Conservation (phyloP, 306 rosid species). For the Argentina anserina region DNA sequence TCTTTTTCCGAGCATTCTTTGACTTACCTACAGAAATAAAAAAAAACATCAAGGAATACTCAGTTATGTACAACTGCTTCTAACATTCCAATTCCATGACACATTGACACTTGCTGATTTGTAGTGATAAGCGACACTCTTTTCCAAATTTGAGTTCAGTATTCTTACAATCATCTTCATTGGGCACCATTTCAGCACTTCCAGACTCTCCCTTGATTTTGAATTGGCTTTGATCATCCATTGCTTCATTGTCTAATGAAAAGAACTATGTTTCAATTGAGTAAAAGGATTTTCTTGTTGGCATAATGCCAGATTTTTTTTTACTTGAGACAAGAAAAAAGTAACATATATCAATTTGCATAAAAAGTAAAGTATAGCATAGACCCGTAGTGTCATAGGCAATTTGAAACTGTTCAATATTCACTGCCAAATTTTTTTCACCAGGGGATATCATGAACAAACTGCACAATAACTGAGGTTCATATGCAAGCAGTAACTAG, state of each 20-base stretch:
- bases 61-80: conserved; percentile 5
- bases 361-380: neutral
- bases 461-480: neutral
- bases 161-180: conserved; percentile 13
- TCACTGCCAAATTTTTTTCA: neutral
- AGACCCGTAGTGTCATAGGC: neutral
- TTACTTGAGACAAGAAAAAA: neutral
- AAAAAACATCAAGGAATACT: conserved; percentile 1
- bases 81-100: conserved; percentile 6
- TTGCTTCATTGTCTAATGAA: conserved; percentile 21
- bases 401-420: neutral
- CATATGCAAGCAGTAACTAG: neutral
- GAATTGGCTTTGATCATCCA: neutral
- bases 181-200: neutral
- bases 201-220: neutral
- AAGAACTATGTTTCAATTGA: neutral
- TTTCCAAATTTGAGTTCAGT: conserved; percentile 20
- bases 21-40: conserved; percentile 51
- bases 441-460: neutral
- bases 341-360: neutral
- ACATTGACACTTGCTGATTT: neutral
- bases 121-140: neutral
- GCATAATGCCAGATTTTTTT: neutral
- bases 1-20: conserved; percentile 49
- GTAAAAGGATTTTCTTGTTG: neutral